A percentile compares a stretch with the other conserved stretches of the same genome.
phyloP scores from a whole-genome alignment of 305 asterid genomes.

The Striga hermonthica region DNA sequence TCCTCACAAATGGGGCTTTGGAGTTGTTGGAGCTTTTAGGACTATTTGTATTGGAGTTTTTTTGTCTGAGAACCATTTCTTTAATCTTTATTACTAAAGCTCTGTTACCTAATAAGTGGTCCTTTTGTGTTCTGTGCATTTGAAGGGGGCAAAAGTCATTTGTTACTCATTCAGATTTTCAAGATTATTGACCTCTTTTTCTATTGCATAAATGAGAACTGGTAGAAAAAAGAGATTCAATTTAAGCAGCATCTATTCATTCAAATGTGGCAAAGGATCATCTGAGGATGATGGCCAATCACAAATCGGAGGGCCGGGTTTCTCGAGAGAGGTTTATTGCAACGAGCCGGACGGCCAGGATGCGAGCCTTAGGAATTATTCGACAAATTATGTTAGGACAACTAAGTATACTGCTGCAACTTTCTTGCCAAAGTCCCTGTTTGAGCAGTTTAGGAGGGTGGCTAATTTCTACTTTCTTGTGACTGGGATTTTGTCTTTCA shows the following conservation, averaged over 20 bases:
- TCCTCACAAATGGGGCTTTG: conserved; percentile 43
- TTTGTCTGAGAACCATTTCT: conserved; percentile 32
- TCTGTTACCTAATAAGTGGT: conserved; percentile 27
- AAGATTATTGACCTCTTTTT: background rate
- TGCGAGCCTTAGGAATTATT: conserved; percentile 46
- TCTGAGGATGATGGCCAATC: conserved; percentile 59
- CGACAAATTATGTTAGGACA: conserved; percentile 76
- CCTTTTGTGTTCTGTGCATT: conserved; percentile 30
- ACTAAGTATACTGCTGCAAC: conserved; percentile 85
- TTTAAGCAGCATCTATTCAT: conserved; percentile 75
- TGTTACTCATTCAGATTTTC: conserved; percentile 18
- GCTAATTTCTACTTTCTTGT: conserved; percentile 95
- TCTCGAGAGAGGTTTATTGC: conserved; percentile 83
- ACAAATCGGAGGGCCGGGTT: conserved; percentile 94
- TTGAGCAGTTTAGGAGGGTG: conserved; percentile 98
- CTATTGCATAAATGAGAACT: conserved; percentile 38
- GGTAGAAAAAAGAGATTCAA: conserved; percentile 54
- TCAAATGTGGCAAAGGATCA: conserved; percentile 59
- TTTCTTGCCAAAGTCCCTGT: conserved; percentile 90
- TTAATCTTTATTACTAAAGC: conserved; percentile 31
- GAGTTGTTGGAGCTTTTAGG: conserved; percentile 33
- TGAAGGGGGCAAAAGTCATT: background rate
- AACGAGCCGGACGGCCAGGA: conserved; percentile 65
- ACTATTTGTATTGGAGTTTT: conserved; percentile 29
- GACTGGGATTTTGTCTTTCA: conserved; percentile 69